Conservation (phyloP, 139 green algal species). For the Trebouxia sp. region DNA sequence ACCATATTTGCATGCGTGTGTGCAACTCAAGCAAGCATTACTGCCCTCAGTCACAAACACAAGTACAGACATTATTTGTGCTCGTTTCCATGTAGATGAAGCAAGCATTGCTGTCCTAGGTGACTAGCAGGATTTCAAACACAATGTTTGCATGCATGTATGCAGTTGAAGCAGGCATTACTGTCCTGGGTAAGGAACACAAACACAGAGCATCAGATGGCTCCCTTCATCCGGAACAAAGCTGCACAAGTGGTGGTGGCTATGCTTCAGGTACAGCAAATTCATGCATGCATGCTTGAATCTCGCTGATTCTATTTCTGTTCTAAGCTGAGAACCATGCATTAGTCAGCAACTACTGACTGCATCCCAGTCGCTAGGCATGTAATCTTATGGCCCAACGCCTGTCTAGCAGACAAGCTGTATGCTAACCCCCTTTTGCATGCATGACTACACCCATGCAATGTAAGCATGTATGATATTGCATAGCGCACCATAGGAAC, state of each 20-base stretch:
- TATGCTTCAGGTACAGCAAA: conserved; percentile 58
- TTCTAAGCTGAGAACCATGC: too few relatives aligned
- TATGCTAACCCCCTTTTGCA: too few relatives aligned
- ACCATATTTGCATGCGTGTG: neutral
- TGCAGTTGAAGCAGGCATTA: conserved; percentile 54
- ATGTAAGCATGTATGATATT: too few relatives aligned
- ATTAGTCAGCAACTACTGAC: too few relatives aligned
- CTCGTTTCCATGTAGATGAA: conserved; percentile 5
- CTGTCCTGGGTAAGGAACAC: conserved; percentile 55
- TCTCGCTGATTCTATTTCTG: too few relatives aligned
- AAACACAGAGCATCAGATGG: conserved; percentile 48
- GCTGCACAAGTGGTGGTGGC: conserved; percentile 81
- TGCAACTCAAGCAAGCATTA: conserved; percentile 53
- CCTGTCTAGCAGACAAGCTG: too few relatives aligned
- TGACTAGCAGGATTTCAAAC: conserved; percentile 6
- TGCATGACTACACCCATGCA: too few relatives aligned
- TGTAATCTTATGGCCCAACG: too few relatives aligned
- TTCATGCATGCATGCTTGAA: too few relatives aligned
- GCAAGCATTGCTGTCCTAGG: conserved; percentile 50
- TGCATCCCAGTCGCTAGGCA: too few relatives aligned
- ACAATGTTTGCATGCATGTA: neutral
- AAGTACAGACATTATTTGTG: neutral
- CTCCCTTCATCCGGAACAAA: conserved; percentile 93
- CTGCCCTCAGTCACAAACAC: conserved; percentile 61
- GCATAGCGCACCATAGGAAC: too few relatives aligned